Conservation (phyloP, 1,284 basidiomycete species). For the Anthracocystis setariae region DNA sequence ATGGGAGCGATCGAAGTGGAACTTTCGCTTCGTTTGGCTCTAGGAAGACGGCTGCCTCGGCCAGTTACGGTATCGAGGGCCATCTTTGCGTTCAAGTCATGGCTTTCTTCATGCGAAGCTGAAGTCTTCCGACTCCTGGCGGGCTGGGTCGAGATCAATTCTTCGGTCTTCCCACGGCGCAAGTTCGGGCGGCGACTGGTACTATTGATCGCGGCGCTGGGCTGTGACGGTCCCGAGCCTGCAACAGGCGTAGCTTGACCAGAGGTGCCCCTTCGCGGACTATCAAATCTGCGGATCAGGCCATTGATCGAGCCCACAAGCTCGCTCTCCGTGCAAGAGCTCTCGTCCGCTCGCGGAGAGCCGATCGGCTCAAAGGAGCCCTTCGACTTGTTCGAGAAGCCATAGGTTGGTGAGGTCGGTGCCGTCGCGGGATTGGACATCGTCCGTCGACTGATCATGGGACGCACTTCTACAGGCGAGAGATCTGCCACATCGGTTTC, state of each 20-base stretch:
- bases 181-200: slow-evolving; percentile 70
- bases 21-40: slow-evolving; percentile 43
- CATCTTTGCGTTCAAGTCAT: slow-evolving; percentile 14
- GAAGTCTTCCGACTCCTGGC: slow-evolving; percentile 21
- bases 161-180: slow-evolving; percentile 75
- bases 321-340: slow-evolving; percentile 60
- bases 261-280: slow-evolving; percentile 26
- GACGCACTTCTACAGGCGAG: slow-evolving; percentile 41
- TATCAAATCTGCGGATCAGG: slow-evolving; percentile 48
- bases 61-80: slow-evolving; percentile 3
- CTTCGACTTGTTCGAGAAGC: slow-evolving; percentile 14
- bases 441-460: slow-evolving; percentile 35
- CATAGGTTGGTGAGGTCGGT: slow-evolving; percentile 39
- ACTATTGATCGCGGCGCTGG: slow-evolving; percentile 6
- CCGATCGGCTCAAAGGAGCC: slow-evolving; percentile 16
- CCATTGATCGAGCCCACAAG: slow-evolving; percentile 26
- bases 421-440: slow-evolving; percentile 39
- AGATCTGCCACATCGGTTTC: slow-evolving; percentile 45
- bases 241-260: slow-evolving; percentile 8
- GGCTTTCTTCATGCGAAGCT: slow-evolving; percentile 12
- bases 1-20: slow-evolving; percentile 23
- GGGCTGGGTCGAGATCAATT: slow-evolving; percentile 57
- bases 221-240: slow-evolving; percentile 1
- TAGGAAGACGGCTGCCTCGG: slow-evolving; percentile 35
- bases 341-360: slow-evolving; percentile 50